Evolutionary conservation across 768 basidiomycete genomes (phyloP).

Genomic region (Psilocybe sp.): DNA sequence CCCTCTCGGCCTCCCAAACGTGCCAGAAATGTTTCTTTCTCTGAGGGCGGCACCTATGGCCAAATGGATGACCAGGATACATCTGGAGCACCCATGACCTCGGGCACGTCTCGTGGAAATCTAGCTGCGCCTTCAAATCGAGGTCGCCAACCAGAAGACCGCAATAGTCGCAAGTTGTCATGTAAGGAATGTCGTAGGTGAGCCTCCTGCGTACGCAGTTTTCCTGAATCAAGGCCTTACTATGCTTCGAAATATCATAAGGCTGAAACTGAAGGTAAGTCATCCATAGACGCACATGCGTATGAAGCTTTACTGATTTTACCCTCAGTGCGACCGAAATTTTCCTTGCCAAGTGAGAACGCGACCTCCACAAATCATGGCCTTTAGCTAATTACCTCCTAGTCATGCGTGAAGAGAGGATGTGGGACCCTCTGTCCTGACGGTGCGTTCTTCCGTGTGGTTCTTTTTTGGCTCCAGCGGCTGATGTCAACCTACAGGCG

Average conservation of each 20-base stretch:
- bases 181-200: conserved; percentile 53
- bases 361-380: conserved; percentile 39
- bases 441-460: conserved; percentile 28
- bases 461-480: conserved; percentile 8
- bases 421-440: conserved; percentile 63
- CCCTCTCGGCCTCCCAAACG: conserved; percentile 28
- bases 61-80: conserved; percentile 11
- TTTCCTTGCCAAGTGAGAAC: conserved; percentile 47
- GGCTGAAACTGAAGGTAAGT: conserved; percentile 48
- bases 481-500: conserved; percentile 32
- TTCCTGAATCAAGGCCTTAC: background rate
- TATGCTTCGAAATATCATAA: conserved; percentile 14
- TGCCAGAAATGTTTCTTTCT: conserved; percentile 23
- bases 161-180: conserved; percentile 42
- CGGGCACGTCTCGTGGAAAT: background rate
- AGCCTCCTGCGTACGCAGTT: background rate
- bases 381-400: background rate
- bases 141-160: conserved; percentile 29
- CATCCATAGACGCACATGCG: no score
- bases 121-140: conserved; percentile 8
- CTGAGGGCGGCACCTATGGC: conserved; percentile 9
- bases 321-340: background rate
- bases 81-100: background rate
- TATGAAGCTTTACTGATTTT: background rate
- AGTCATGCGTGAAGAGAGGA: conserved; percentile 66